Evolutionary conservation across 2,329 filamentous ascomycete species (phyloP).

Genomic region (Sporothrix inflata): DNA sequence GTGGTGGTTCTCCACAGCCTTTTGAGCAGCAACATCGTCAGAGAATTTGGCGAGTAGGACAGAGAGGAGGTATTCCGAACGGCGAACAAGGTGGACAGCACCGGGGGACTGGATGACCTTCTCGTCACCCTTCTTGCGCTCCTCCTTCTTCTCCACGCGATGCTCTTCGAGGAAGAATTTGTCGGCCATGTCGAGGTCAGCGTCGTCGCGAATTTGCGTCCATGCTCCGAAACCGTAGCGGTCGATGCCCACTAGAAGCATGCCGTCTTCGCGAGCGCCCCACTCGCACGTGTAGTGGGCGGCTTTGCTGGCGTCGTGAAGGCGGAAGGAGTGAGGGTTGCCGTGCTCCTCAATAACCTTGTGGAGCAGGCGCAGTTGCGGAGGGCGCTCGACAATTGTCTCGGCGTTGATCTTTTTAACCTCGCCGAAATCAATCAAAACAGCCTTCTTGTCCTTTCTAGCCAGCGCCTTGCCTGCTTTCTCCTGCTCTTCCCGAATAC

Average conservation of each 20-base stretch:
- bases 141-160: constrained; percentile 96
- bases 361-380: constrained; percentile 82
- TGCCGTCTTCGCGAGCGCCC: constrained; percentile 92
- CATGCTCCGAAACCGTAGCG: constrained; percentile 95
- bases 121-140: constrained; percentile 76
- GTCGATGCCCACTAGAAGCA: constrained; percentile 93
- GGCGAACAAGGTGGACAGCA: constrained; percentile 93
- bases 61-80: constrained; percentile 93
- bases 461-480: constrained; percentile 79
- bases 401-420: constrained; percentile 96
- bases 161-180: constrained; percentile 98
- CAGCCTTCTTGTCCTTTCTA: constrained; percentile 97
- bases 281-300: constrained; percentile 90
- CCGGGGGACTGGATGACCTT: constrained; percentile 89
- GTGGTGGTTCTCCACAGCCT: constrained; percentile 87
- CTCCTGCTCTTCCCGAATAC: constrained; percentile 79
- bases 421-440: constrained; percentile 90
- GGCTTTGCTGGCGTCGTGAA: constrained; percentile 88
- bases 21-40: constrained; percentile 73
- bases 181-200: constrained; percentile 80
- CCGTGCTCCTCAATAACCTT: constrained; percentile 67
- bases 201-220: constrained; percentile 90
- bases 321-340: constrained; percentile 79
- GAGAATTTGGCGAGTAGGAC: constrained; percentile 86
- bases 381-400: constrained; percentile 87